Evolutionary conservation across 1,284 basidiomycete genomes (phyloP), one percentile per base, ranked within the genome.

Genomic region (Sphaerobolus stellatus): DNA sequence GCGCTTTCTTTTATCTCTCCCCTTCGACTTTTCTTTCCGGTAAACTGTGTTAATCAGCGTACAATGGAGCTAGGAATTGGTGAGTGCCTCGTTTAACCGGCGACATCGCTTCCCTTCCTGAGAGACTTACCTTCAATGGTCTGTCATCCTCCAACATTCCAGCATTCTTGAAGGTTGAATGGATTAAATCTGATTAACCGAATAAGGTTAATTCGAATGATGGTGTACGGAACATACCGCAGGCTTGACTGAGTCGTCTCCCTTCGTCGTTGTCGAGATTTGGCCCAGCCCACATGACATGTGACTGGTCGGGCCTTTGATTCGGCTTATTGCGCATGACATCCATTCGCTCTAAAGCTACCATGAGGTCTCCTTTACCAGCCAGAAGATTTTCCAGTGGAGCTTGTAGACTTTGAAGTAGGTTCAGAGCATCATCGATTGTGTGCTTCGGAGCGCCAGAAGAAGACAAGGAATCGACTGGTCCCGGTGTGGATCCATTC

Each of bases 31-130:
- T 60, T 60, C 78, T 59, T 71, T 77, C 52, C 84, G 79, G 63
- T 86, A 71, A 29, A 70, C 73, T 0, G 85, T 82, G 61, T 86
- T 87, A 56, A 86, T 62, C 22, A 88, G 64, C 0, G 86, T 88
- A 67, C 86, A 88, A 59, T 88, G 87, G 14, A 88, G 69, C 85
- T 86, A 48, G 53, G 7, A 31, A 28, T 16, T 30, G 28, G 40
- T 16, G 50, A 20, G 41, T 29, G 58, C 27, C 47, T 49, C 47
- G 46, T 36, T 8, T 24, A 18, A 44, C 20, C 31, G 34, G 40
- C 2, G 30, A 41, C 38, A 38, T 31, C 18, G n/a, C 14, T 31
- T 3, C 27, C 41, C 20, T 31, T 14, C 20, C 6, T 9, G 27
- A 22, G 29, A n/a, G 6, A 61, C 70, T 6, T 51, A 84, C 86